These are phyloP conservation scores for Cerioporus squamosus DNA, from an alignment of 1,284 basidiomycete genomes.

Conservation along the genomic window DNA sequence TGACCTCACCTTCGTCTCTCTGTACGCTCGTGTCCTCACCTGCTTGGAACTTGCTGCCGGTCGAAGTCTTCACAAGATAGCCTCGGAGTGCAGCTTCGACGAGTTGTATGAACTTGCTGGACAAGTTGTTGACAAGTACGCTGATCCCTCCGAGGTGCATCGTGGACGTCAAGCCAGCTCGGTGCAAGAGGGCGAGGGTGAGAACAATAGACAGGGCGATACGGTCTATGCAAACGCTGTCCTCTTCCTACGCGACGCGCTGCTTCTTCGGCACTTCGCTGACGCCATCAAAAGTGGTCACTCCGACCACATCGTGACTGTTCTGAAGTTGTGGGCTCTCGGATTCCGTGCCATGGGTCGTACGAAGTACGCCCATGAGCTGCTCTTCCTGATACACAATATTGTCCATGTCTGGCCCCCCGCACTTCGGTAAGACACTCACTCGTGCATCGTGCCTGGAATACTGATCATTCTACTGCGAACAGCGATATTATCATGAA, in stretches of 20 bases:
- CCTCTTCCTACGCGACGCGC: neutral
- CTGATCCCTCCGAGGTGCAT: too few relatives aligned
- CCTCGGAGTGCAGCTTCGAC: neutral
- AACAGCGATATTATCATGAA: slow-evolving; percentile 38
- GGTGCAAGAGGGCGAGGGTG: too few relatives aligned
- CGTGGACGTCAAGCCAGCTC: too few relatives aligned
- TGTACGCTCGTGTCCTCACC: slow-evolving; percentile 41
- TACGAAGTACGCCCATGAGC: slow-evolving; percentile 45
- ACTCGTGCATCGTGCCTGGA: neutral
- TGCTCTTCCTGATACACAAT: slow-evolving; percentile 44
- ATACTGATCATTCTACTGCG: neutral
- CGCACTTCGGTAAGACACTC: slow-evolving; percentile 32
- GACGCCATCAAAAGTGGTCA: slow-evolving; percentile 31
- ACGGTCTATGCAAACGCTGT: too few relatives aligned
- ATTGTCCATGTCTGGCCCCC: slow-evolving; percentile 41
- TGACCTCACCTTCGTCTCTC: slow-evolving; percentile 41
- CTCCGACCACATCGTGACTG: slow-evolving; percentile 36
- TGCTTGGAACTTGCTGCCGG: slow-evolving; percentile 37
- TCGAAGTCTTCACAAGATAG: neutral
- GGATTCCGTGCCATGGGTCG: slow-evolving; percentile 35
- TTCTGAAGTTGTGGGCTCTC: slow-evolving; percentile 38
- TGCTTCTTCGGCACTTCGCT: neutral
- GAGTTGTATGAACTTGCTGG: too few relatives aligned
- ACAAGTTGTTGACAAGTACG: too few relatives aligned
- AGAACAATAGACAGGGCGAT: too few relatives aligned